Base-by-base conservation (phyloP, 2,329 filamentous ascomycete genomes). In the Colletotrichum caudatum region DNA sequence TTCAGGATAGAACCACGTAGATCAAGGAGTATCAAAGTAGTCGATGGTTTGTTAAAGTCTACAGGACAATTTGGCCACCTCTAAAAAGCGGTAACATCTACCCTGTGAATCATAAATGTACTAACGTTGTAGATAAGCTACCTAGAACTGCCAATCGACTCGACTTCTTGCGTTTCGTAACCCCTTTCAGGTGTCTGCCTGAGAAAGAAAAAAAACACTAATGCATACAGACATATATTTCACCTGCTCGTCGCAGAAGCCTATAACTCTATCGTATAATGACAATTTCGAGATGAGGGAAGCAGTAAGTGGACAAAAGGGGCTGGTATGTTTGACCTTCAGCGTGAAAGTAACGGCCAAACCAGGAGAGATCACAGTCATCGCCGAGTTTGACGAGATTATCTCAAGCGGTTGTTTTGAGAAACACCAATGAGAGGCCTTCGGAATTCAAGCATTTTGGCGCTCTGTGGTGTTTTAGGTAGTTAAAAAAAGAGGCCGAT, bases 221-320 rank as follows among this genome's bases (percentile, higher is more conserved):
- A 23, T 6, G 12, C 23, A n/a, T 50, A 9, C 18, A 3, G 11
- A 8, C 44, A 48, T 48, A 18, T 53, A 11, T 53, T 14, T 9
- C 1, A 29, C 50, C 18, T 20, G 3, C 6, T 20, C 7, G 3
- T 9, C 20, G 7, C 7, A 5, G 8, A 53, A 53, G 26, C 5
- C 16, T 11, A 33, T 16, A 6, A 2, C 6, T 33, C 16, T 14
- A 33, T 1, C 3, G 0, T 16, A 2, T 2, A 2, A 18, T 16
- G 7, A 7, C 7, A 8, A 29, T 18, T 2, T 3, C 20, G 50
- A 29, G 16, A 29, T 53, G 16, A 53, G 14, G 6, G 8, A 53
- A 8, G 14, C 5, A 9, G 14, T 18, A 33, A 9, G 14, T 18
- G 8, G 26, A 53, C 11, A 7, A 53, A 29, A 20, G 23, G 5